A percentile compares a stretch with the other conserved stretches of the same genome.
Conservation (phyloP, 179 eudicot genomes). For the Pouteria campechiana region DNA sequence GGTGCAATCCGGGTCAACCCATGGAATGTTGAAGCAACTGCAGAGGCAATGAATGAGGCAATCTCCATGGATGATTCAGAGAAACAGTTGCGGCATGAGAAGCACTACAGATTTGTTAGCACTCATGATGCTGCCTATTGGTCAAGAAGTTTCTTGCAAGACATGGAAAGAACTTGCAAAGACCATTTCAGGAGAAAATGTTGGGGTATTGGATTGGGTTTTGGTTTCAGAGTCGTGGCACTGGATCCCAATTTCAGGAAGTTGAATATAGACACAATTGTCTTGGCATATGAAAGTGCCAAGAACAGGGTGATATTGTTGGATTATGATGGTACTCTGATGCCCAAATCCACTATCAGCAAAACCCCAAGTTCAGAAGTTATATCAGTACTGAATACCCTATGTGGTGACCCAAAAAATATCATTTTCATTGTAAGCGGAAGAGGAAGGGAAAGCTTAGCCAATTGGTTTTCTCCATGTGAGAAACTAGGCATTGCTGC, state of each 20-base stretch:
- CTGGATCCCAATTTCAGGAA: constrained; percentile 80
- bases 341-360: constrained; percentile 52
- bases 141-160: constrained; percentile 81
- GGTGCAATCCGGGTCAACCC: constrained; percentile 85
- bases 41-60: constrained; percentile 68
- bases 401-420: constrained; percentile 57
- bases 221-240: constrained; percentile 80
- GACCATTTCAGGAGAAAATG: constrained; percentile 72
- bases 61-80: constrained; percentile 49
- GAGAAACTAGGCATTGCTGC: constrained; percentile 82
- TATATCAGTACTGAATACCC: constrained; percentile 44
- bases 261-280: constrained; percentile 57
- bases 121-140: constrained; percentile 74
- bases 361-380: constrained; percentile 61
- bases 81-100: constrained; percentile 68
- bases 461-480: constrained; percentile 68
- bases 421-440: constrained; percentile 79
- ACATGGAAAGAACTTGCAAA: constrained; percentile 69
- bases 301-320: constrained; percentile 69
- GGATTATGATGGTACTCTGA: constrained; percentile 84
- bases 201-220: constrained; percentile 90
- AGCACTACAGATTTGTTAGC: constrained; percentile 64
- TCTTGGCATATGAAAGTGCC: constrained; percentile 46
- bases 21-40: constrained; percentile 83
- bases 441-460: constrained; percentile 69